Conservation (phyloP, 2,329 filamentous ascomycete genomes). For the Thelonectria olida region DNA sequence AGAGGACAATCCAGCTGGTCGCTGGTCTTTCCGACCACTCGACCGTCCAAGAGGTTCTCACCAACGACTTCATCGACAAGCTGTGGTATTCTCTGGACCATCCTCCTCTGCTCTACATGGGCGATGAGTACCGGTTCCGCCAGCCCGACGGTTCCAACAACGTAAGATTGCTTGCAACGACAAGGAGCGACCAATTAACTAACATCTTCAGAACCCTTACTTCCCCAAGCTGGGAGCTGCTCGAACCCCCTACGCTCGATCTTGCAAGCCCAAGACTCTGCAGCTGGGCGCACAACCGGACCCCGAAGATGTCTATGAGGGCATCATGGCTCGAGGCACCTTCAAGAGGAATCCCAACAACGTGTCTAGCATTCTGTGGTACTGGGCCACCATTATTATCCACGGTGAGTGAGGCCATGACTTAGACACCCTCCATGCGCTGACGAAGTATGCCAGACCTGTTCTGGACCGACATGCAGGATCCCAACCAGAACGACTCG, state of each 20-base stretch:
- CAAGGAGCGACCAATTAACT: not conserved
- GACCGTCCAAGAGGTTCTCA: conserved; percentile 68
- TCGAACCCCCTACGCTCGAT: conserved; percentile 72
- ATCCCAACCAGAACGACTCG: conserved; percentile 70
- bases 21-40: conserved; percentile 71
- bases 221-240: conserved; percentile 74
- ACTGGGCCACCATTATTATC: conserved; percentile 78
- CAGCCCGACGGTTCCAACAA: conserved; percentile 77
- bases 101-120: conserved; percentile 73
- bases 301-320: conserved; percentile 69
- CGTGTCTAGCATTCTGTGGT: conserved; percentile 76
- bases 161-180: conserved; percentile 42
- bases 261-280: conserved; percentile 66
- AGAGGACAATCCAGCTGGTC: conserved; percentile 76
- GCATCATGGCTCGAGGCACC: conserved; percentile 62
- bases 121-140: conserved; percentile 71
- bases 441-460: conserved; percentile 57
- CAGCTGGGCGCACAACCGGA: conserved; percentile 74
- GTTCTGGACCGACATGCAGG: conserved; percentile 73
- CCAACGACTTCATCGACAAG: conserved; percentile 72
- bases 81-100: conserved; percentile 79
- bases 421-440: not conserved
- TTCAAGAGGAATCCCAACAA: conserved; percentile 74
- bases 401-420: conserved; percentile 59
- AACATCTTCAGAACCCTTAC: conserved; percentile 63